A percentile compares a stretch with the other conserved stretches of the same genome.
Evolutionary conservation across 1,284 basidiomycete species (phyloP).

Genomic region (Trichosporon sp.): DNA sequence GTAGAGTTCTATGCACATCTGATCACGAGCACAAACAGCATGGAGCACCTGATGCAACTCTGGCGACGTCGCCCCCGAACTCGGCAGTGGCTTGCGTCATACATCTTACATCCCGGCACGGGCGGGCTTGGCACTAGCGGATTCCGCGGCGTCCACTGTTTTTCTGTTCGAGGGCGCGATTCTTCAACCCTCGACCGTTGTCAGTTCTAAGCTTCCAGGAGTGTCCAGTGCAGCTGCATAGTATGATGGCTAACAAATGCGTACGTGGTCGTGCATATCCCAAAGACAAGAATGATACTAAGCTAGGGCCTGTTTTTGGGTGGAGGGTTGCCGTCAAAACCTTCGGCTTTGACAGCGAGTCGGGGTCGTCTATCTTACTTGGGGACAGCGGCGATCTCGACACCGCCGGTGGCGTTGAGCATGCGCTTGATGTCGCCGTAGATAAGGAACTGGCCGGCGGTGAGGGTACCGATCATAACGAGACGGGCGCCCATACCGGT

Average conservation of each 20-base stretch:
- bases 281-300: constrained; percentile 15
- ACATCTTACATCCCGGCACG: background rate
- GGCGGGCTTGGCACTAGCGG: background rate
- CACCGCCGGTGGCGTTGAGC: constrained; percentile 60
- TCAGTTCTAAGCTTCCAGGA: background rate
- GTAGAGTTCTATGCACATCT: background rate
- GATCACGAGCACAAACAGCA: background rate
- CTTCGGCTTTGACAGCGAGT: background rate
- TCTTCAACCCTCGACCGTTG: background rate
- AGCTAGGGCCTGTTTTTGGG: constrained; percentile 6
- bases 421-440: constrained; percentile 60
- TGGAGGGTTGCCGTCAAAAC: background rate
- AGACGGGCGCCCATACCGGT: constrained; percentile 58
- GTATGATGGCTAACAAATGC: constrained; percentile 3
- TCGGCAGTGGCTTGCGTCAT: background rate
- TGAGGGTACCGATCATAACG: constrained; percentile 62
- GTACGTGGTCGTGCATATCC: constrained; percentile 14
- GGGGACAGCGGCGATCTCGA: constrained; percentile 54
- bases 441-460: constrained; percentile 61
- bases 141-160: background rate
- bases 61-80: background rate
- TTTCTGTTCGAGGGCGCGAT: background rate
- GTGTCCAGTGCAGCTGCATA: background rate
- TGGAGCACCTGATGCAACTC: background rate
- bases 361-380: constrained; percentile 41